Evolutionary conservation across 176 grass and related monocot genomes (phyloP).

Genomic region (Aegilops bicornis): DNA sequence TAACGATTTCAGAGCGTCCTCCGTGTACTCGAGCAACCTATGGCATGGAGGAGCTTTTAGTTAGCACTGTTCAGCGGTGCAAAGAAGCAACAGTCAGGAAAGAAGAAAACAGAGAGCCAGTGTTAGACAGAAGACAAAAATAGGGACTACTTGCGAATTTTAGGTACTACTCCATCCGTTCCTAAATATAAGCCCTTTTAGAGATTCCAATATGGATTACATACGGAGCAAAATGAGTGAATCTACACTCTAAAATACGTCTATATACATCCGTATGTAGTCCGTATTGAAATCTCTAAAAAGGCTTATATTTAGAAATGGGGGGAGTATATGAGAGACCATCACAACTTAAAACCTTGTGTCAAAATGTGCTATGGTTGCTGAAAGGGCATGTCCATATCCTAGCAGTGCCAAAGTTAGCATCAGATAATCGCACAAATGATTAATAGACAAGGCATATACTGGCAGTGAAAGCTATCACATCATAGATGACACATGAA

Average conservation of each 20-base stretch:
- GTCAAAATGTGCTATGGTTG: not conserved
- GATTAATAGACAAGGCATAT: slow-evolving; percentile 9
- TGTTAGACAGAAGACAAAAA: not conserved
- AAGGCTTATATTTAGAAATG: too few relatives aligned
- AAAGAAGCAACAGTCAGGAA: not conserved
- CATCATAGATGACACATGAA: not conserved
- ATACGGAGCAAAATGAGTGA: too few relatives aligned
- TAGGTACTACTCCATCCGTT: not conserved
- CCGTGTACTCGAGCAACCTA: slow-evolving; percentile 72
- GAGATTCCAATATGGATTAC: too few relatives aligned
- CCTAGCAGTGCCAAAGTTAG: not conserved
- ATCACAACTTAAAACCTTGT: not conserved
- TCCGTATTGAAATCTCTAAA: too few relatives aligned
- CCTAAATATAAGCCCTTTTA: too few relatives aligned
- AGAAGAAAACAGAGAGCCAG: not conserved
- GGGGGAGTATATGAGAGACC: not conserved
- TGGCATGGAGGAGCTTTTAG: not conserved
- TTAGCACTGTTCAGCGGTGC: not conserved
- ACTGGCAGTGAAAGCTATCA: slow-evolving; percentile 19
- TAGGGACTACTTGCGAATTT: not conserved
- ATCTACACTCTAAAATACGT: too few relatives aligned
- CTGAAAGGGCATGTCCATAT: not conserved
- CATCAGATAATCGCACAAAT: not conserved
- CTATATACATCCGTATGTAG: too few relatives aligned
- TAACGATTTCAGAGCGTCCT: slow-evolving; percentile 75